Conservation (phyloP, 257 asterid genomes). For the Capsicum rhomboideum region DNA sequence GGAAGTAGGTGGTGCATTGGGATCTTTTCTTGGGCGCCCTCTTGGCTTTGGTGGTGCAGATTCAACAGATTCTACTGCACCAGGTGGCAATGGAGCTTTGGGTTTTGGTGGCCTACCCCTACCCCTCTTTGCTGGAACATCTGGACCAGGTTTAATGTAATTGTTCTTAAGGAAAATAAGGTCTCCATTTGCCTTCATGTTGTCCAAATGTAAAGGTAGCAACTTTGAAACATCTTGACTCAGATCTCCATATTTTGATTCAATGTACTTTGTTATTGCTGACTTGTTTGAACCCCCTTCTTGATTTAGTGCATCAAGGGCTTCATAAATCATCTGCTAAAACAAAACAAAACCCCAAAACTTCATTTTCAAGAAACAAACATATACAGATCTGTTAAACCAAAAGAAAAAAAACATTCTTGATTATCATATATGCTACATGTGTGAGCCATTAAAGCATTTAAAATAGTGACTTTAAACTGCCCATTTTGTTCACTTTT, state of each 20-base stretch:
- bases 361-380: not conserved
- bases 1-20: slow-evolving; percentile 57
- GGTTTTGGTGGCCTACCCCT: slow-evolving; percentile 82
- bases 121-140: slow-evolving; percentile 62
- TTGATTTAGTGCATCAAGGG: slow-evolving; percentile 51
- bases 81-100: slow-evolving; percentile 40
- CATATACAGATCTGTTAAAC: not conserved
- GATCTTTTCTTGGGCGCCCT: slow-evolving; percentile 80
- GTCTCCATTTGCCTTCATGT: slow-evolving; percentile 60
- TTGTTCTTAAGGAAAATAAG: slow-evolving; percentile 59
- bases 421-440: not conserved
- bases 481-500: not conserved
- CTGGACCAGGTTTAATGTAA: slow-evolving; percentile 55
- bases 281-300: slow-evolving; percentile 68
- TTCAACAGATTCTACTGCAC: not conserved
- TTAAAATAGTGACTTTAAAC: not conserved
- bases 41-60: slow-evolving; percentile 46
- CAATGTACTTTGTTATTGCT: slow-evolving; percentile 54
- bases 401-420: not conserved
- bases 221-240: slow-evolving; percentile 53
- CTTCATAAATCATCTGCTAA: slow-evolving; percentile 46
- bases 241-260: slow-evolving; percentile 63
- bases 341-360: not conserved
- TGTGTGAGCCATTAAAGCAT: not conserved
- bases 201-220: slow-evolving; percentile 40